A percentile compares a stretch with the other conserved stretches of the same genome.
Evolutionary conservation across 1,139 yeast species (phyloP).

Genomic region (Saccharomycopsis hybrid): DNA sequence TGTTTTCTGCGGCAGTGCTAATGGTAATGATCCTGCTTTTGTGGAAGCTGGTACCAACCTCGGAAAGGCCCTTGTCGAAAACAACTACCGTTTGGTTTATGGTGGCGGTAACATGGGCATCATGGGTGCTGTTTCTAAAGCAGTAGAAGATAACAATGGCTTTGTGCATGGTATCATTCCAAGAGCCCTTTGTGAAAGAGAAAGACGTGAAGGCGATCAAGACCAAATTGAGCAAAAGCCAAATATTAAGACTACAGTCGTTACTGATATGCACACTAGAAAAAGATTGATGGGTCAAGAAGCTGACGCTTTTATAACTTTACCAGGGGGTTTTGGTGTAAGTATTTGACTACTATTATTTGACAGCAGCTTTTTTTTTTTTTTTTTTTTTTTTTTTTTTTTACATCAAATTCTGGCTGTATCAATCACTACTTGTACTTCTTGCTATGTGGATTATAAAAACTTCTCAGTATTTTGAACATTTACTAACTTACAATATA

Average conservation of each 20-base stretch:
- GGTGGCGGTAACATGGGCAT: conserved; percentile 75
- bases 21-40: conserved; percentile 51
- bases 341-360: background rate
- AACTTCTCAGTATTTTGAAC: no score
- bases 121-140: conserved; percentile 81
- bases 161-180: conserved; percentile 86
- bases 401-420: no score
- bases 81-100: conserved; percentile 72
- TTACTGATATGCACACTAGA: conserved; percentile 85
- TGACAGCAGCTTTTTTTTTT: background rate
- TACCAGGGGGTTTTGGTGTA: conserved; percentile 51
- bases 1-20: conserved; percentile 83
- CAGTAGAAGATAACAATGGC: conserved; percentile 61
- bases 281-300: conserved; percentile 82
- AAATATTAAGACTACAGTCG: conserved; percentile 69
- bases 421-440: no score
- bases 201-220: conserved; percentile 35
- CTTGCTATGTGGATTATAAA: no score
- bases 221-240: conserved; percentile 46
- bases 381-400: no score
- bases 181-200: conserved; percentile 69
- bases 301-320: conserved; percentile 80
- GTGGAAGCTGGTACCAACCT: conserved; percentile 50
- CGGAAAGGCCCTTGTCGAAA: conserved; percentile 52
- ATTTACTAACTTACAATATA: background rate